Percentiles rank a stretch among this genome's conserved stretches.
Conservation (phyloP, 441 rosid species). For the Kokia cookei region DNA sequence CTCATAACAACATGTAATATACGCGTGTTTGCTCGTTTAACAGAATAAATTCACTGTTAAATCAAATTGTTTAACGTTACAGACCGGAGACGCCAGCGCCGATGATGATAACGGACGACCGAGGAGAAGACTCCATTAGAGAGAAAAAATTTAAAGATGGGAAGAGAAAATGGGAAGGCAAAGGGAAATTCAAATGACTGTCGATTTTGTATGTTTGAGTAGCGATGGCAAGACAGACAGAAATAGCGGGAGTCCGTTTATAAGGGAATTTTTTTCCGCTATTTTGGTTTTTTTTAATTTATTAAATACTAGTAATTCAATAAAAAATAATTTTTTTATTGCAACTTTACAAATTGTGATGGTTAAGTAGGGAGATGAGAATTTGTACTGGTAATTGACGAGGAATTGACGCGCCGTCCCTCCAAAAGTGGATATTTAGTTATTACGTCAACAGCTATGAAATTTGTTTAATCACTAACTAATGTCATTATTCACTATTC, state of each 20-base stretch:
- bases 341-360: background rate
- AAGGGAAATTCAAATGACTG: background rate
- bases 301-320: background rate
- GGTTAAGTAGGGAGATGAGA: background rate
- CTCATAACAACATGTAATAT: background rate
- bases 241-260: slow-evolving; percentile 48
- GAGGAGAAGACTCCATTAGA: slow-evolving; percentile 41
- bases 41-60: background rate
- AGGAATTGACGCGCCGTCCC: background rate
- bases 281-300: background rate
- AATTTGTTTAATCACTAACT: background rate
- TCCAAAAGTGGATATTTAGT: background rate
- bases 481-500: background rate
- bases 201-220: background rate
- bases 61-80: background rate
- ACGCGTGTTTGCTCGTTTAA: background rate
- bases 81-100: slow-evolving; percentile 97
- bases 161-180: background rate
- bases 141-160: background rate
- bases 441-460: background rate
- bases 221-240: slow-evolving; percentile 10
- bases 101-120: slow-evolving; percentile 73
- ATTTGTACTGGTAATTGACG: background rate
- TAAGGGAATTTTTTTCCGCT: slow-evolving; percentile 18
- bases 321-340: background rate